phyloP scores from a whole-genome alignment of 768 basidiomycete genomes.

The Trametes cubensis region DNA sequence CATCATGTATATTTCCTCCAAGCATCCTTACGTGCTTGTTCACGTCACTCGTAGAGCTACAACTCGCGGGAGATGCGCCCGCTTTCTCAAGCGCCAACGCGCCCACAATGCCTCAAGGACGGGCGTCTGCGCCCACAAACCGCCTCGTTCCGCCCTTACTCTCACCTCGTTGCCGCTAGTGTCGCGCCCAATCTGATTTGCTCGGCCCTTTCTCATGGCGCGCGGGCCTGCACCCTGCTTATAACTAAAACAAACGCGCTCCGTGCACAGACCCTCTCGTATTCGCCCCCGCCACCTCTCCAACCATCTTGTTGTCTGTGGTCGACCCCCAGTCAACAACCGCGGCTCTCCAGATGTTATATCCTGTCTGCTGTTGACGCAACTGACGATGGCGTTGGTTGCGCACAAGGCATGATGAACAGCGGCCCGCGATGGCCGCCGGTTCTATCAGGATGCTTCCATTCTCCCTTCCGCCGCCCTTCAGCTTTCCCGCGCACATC shows the following conservation, averaged over 20 bases:
- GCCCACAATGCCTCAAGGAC: constrained; percentile 17
- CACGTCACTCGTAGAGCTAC: background rate
- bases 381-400: background rate
- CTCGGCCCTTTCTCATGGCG: background rate
- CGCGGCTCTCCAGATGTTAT: background rate
- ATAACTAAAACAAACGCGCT: constrained; percentile 6
- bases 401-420: background rate
- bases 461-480: background rate
- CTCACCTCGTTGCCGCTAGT: constrained; percentile 15
- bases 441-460: constrained; percentile 5
- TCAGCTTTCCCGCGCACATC: constrained; percentile 8
- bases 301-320: background rate
- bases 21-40: background rate
- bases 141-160: constrained; percentile 17
- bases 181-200: constrained; percentile 12
- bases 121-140: constrained; percentile 19
- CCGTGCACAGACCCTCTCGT: background rate
- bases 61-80: background rate
- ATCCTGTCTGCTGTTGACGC: background rate
- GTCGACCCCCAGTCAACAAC: background rate
- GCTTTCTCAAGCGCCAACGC: background rate
- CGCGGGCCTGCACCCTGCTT: constrained; percentile 1
- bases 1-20: background rate
- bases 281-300: background rate
- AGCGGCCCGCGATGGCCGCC: background rate